Evolutionary conservation across 441 rosid genomes (phyloP), one percentile per base, ranked within the genome.

Genomic region (Arabidopsis lyrata): DNA sequence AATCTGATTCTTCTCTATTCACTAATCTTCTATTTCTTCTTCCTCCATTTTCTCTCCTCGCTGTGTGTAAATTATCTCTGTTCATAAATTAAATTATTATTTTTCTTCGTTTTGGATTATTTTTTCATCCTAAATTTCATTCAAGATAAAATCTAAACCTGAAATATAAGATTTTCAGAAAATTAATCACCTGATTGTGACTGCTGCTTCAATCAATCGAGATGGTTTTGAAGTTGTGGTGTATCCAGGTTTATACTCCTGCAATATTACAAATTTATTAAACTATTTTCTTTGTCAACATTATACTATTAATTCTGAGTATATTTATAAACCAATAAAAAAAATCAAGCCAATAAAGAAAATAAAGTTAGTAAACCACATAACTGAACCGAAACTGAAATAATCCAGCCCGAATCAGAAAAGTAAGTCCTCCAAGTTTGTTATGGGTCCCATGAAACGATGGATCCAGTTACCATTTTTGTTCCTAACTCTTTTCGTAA

Each of bases 191-290:
- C 97, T 82, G 20, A 81, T 81, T 6, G 88, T 82, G 72, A 80
- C 79, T 47, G 79, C 78, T 18, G 60, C 77, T 39, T 90, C 92
- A 2, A 82, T 72, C 31, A 78, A 41, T 77, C 53, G 83, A 57
- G 80, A 68, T 86, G 86, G 87, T 78, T 85, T 88, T 34, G 87
- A 77, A 61, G 87, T 66, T 58, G 85, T 90, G 35, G 87, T 82
- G 66, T 86, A 92, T 61, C 90, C 91, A 34, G 87, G 88, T 78
- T 83, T 87, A 50, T 77, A 83, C 1, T 65, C 78, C 82, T 83
- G 72, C 76, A 71, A 2, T 12, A 42, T 54, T 42, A 14, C 5
- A 48, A 15, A 36, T 29, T 36, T 22, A 5, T 24, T 5, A 11
- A 10, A 14, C 2, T 22, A 22, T 10, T 20, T 20, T 50, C 2